These are phyloP conservation scores for Coccinonectria pachysandricola DNA, from an alignment of 2,329 filamentous ascomycete species.

Conservation along the genomic window DNA sequence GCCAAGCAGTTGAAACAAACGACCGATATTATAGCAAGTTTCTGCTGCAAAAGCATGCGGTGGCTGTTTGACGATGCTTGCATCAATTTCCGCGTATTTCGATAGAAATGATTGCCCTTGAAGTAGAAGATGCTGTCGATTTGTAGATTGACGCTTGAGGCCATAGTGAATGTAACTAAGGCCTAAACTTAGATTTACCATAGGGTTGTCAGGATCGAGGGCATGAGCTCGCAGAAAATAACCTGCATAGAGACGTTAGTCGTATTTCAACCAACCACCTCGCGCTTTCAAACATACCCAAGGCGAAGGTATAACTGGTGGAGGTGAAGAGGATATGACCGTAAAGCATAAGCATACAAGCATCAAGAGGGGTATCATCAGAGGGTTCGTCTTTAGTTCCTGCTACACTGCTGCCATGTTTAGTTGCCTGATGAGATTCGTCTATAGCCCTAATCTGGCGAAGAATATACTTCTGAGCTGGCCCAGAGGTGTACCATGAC, in stretches of 20 bases:
- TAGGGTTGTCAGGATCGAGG: slow-evolving; percentile 64
- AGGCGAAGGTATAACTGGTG: slow-evolving; percentile 69
- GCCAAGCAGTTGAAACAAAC: slow-evolving; percentile 28
- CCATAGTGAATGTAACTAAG: slow-evolving; percentile 81
- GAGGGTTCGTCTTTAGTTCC: slow-evolving; percentile 5
- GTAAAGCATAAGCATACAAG: slow-evolving; percentile 76
- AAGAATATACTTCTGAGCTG: slow-evolving; percentile 82
- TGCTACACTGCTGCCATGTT: slow-evolving; percentile 20
- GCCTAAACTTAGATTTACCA: slow-evolving; percentile 72
- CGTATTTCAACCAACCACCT: background rate
- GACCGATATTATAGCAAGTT: slow-evolving; percentile 29
- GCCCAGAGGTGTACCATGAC: slow-evolving; percentile 68
- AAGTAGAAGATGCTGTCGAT: slow-evolving; percentile 76
- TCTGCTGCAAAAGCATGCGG: slow-evolving; percentile 16
- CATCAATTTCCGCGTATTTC: slow-evolving; percentile 19
- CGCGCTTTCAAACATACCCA: slow-evolving; percentile 45
- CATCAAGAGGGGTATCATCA: slow-evolving; percentile 44
- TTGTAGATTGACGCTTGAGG: slow-evolving; percentile 81
- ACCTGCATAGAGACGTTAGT: slow-evolving; percentile 30
- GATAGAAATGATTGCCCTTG: slow-evolving; percentile 75
- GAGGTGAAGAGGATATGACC: slow-evolving; percentile 82
- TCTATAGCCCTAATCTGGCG: slow-evolving; percentile 89
- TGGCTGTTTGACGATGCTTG: background rate
- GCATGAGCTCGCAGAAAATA: slow-evolving; percentile 76
- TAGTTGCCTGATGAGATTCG: slow-evolving; percentile 40